phyloP scores from a whole-genome alignment of 2,329 filamentous ascomycete genomes.

The Coleophoma crateriformis region DNA sequence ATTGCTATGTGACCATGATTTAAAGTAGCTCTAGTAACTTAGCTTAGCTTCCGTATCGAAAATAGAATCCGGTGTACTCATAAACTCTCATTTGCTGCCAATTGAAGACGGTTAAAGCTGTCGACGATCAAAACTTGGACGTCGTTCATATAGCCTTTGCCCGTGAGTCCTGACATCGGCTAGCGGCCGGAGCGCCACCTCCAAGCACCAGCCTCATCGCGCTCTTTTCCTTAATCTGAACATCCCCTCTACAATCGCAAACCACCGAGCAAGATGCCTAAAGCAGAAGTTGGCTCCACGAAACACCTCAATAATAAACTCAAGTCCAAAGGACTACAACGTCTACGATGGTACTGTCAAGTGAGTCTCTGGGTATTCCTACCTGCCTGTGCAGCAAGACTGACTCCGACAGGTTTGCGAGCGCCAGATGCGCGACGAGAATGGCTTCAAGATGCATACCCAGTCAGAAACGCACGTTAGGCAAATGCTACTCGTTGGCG shows the following conservation, averaged over 20 bases:
- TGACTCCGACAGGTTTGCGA: slow-evolving; percentile 59
- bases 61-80: no score
- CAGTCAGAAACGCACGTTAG: slow-evolving; percentile 82
- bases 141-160: no score
- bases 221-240: not conserved
- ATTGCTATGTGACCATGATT: no score
- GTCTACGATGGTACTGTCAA: slow-evolving; percentile 88
- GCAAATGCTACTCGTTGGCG: slow-evolving; percentile 82
- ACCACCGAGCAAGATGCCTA: slow-evolving; percentile 62
- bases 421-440: slow-evolving; percentile 74
- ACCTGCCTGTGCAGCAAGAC: not conserved
- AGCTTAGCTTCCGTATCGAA: no score
- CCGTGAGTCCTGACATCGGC: no score
- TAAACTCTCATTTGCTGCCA: no score
- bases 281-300: slow-evolving; percentile 87
- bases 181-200: not conserved
- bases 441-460: slow-evolving; percentile 90
- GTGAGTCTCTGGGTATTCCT: slow-evolving; percentile 25
- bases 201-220: not conserved
- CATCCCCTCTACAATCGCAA: not conserved
- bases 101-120: no score
- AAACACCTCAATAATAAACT: slow-evolving; percentile 89
- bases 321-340: slow-evolving; percentile 72
- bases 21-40: no score
- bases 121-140: no score